Conservation (phyloP, 2,329 filamentous ascomycete genomes). For the Cyphellophora europaea region DNA sequence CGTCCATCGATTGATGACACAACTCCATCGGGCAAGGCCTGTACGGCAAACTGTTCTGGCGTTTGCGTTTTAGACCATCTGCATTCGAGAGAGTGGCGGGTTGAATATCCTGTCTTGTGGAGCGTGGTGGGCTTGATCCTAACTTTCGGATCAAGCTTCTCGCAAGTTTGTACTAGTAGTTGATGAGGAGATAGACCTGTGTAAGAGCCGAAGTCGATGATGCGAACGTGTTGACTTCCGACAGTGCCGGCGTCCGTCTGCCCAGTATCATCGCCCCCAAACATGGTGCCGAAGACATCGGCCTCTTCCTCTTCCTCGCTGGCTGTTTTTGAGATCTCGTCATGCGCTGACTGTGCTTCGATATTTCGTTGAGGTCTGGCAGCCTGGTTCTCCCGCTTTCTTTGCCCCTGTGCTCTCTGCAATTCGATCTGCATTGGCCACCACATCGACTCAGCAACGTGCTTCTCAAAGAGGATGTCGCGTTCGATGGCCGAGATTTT, state of each 20-base stretch:
- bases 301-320: constrained; percentile 25
- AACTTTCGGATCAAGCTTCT: constrained; percentile 60
- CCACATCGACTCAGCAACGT: constrained; percentile 58
- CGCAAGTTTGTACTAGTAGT: constrained; percentile 78
- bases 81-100: constrained; percentile 65
- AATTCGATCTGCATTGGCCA: constrained; percentile 48
- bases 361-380: constrained; percentile 4
- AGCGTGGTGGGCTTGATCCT: constrained; percentile 60
- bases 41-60: constrained; percentile 41
- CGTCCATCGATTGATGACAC: constrained; percentile 34
- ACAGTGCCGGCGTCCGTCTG: constrained; percentile 33
- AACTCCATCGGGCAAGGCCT: constrained; percentile 31
- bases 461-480: constrained; percentile 65
- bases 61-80: constrained; percentile 62
- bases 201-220: constrained; percentile 79
- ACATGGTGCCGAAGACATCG: constrained; percentile 50
- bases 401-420: no score
- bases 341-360: not conserved
- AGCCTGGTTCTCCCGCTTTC: constrained; percentile 26
- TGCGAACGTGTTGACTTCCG: constrained; percentile 34
- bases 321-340: constrained; percentile 26
- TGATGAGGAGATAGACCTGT: constrained; percentile 66
- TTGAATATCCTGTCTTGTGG: constrained; percentile 65
- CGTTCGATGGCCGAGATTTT: constrained; percentile 71
- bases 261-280: constrained; percentile 32